phyloP scores from a whole-genome alignment of 2,329 filamentous ascomycete genomes.

The Rhynchosporium graminicola region DNA sequence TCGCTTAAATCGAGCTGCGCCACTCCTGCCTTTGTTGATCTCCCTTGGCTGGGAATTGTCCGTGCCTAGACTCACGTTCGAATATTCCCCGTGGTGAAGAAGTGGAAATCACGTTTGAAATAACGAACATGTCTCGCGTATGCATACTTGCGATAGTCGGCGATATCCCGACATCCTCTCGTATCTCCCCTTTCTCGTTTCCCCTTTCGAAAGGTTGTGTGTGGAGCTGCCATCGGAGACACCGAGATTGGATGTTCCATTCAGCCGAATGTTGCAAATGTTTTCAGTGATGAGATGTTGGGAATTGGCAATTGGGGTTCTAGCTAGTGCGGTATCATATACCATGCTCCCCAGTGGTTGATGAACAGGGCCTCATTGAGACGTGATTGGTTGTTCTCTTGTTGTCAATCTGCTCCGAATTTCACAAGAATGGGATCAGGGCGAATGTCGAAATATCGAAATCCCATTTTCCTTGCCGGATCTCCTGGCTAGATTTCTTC shows the following conservation, averaged over 20 bases:
- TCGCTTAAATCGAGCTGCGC: slow-evolving; percentile 11
- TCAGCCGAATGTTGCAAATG: not conserved
- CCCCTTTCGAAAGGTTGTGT: not conserved
- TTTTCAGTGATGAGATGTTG: not conserved
- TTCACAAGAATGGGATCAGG: not conserved
- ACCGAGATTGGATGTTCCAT: not conserved
- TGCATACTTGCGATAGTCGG: not conserved
- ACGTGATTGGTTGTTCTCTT: not conserved
- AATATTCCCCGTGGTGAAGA: not conserved
- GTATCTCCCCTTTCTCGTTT: not conserved
- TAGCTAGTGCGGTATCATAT: not conserved
- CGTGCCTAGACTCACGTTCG: slow-evolving; percentile 6
- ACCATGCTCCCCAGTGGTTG: not conserved
- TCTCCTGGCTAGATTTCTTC: not conserved
- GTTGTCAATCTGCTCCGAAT: not conserved
- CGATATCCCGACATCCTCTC: not conserved
- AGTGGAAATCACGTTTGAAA: not conserved
- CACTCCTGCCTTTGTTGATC: not conserved
- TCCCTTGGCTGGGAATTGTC: not conserved
- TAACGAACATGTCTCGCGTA: not conserved
- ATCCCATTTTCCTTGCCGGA: not conserved
- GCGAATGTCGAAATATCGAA: not conserved
- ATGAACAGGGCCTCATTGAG: not conserved
- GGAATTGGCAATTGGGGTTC: not conserved
- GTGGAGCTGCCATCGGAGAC: not conserved